phyloP scores from a whole-genome alignment of 2,329 filamentous ascomycete genomes.

The Alternaria tenuissima region DNA sequence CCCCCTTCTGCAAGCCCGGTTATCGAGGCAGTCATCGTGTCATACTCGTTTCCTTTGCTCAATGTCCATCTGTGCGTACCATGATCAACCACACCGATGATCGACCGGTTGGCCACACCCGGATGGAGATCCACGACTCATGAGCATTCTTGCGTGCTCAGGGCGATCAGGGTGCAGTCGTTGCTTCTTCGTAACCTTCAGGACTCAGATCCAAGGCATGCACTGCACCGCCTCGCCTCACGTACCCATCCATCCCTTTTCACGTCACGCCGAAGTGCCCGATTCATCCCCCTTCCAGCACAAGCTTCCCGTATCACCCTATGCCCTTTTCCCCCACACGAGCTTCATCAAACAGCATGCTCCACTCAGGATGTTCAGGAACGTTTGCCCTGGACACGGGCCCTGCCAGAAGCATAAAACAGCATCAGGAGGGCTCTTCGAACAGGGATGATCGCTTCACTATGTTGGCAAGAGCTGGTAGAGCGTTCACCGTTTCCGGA shows the following conservation, averaged over 20 bases:
- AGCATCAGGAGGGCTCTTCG: background rate
- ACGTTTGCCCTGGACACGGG: slow-evolving; percentile 1
- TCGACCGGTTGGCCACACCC: slow-evolving; percentile 15
- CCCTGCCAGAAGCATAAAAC: slow-evolving; percentile 5
- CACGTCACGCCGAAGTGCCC: background rate
- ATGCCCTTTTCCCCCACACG: background rate
- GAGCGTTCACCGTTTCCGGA: slow-evolving; percentile 12
- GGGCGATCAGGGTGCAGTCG: slow-evolving; percentile 5
- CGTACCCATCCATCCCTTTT: slow-evolving; percentile 1
- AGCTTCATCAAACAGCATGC: slow-evolving; percentile 3
- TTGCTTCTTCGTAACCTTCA: slow-evolving; percentile 7
- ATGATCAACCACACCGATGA: slow-evolving; percentile 11
- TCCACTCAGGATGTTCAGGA: slow-evolving; percentile 6
- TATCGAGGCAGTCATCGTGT: slow-evolving; percentile 4
- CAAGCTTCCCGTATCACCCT: background rate
- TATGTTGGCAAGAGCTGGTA: slow-evolving; percentile 9
- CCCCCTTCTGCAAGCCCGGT: slow-evolving; percentile 1
- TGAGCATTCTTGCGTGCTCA: slow-evolving; percentile 6
- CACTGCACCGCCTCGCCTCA: slow-evolving; percentile 6
- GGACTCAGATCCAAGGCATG: background rate
- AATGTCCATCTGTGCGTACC: slow-evolving; percentile 2
- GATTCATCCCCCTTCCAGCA: background rate
- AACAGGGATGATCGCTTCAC: slow-evolving; percentile 4
- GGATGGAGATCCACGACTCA: slow-evolving; percentile 17
- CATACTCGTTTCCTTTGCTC: background rate